Conservation (phyloP, 1,139 yeast species). For the Magnusiomyces magnusii region DNA sequence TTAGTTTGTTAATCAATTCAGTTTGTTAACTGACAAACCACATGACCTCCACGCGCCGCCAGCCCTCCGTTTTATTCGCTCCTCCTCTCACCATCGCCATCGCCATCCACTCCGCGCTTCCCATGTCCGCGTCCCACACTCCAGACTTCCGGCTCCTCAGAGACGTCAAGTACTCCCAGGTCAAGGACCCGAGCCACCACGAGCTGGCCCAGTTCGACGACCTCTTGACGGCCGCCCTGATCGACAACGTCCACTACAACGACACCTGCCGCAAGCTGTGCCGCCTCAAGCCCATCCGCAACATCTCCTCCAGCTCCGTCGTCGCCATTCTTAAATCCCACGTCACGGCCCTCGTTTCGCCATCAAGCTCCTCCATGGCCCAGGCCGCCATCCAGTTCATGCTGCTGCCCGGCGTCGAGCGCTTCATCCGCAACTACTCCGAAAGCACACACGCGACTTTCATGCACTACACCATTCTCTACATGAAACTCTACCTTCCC, state of each 20-base stretch:
- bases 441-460: constrained; percentile 31
- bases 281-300: constrained; percentile 26
- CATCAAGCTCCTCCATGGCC: constrained; percentile 15
- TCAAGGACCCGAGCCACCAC: constrained; percentile 24
- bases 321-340: constrained; percentile 21
- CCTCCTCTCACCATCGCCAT: too few species aligned
- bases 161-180: not conserved
- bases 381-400: constrained; percentile 29
- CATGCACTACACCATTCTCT: constrained; percentile 34
- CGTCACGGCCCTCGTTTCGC: constrained; percentile 19
- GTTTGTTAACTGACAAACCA: too few species aligned
- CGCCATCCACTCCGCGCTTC: too few species aligned
- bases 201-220: constrained; percentile 50
- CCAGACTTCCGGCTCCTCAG: not conserved
- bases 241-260: constrained; percentile 35
- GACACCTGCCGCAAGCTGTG: constrained; percentile 34
- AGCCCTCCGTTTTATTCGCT: too few species aligned
- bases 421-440: constrained; percentile 29
- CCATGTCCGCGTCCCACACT: too few species aligned
- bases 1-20: too few species aligned
- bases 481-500: constrained; percentile 34
- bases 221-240: constrained; percentile 33
- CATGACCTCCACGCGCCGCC: too few species aligned
- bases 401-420: constrained; percentile 27
- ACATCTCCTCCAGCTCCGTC: constrained; percentile 22